These are phyloP conservation scores for Triangularia verruculosa DNA, from an alignment of 2,329 filamentous ascomycete species.

Conservation along the genomic window DNA sequence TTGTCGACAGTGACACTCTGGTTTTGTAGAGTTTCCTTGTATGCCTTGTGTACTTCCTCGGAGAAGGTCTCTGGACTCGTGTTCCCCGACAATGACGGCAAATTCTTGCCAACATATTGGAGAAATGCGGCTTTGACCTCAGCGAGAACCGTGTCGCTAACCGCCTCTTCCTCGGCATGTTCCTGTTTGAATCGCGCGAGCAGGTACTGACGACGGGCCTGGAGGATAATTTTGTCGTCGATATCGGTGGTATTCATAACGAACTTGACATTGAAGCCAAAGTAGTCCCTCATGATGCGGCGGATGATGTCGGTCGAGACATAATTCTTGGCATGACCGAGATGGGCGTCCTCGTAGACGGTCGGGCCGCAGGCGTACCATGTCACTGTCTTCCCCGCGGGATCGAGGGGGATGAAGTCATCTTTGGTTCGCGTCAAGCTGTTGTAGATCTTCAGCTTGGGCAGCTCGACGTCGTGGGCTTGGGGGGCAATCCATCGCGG, in stretches of 20 bases:
- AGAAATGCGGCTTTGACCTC: conserved; percentile 23
- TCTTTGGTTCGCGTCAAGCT: conserved; percentile 62
- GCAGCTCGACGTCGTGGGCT: conserved; percentile 13
- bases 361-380: conserved; percentile 28
- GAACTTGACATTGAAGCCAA: conserved; percentile 67
- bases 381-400: conserved; percentile 8
- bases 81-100: conserved; percentile 22
- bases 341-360: conserved; percentile 70
- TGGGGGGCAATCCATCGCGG: conserved; percentile 19
- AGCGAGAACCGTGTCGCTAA: conserved; percentile 19
- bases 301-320: conserved; percentile 73
- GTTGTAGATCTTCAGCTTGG: conserved; percentile 58
- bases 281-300: conserved; percentile 67
- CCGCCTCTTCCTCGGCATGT: conserved; percentile 19
- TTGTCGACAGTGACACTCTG: conserved; percentile 28
- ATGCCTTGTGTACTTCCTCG: conserved; percentile 22
- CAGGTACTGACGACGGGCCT: conserved; percentile 29
- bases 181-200: conserved; percentile 26
- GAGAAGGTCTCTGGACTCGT: conserved; percentile 19
- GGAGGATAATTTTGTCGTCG: conserved; percentile 53
- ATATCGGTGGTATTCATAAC: conserved; percentile 77
- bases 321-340: conserved; percentile 75
- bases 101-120: conserved; percentile 27
- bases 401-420: conserved; percentile 53
- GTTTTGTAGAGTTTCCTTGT: conserved; percentile 26